Evolutionary conservation across 1,284 basidiomycete genomes (phyloP).

Genomic region (Malassezia dermatis): DNA sequence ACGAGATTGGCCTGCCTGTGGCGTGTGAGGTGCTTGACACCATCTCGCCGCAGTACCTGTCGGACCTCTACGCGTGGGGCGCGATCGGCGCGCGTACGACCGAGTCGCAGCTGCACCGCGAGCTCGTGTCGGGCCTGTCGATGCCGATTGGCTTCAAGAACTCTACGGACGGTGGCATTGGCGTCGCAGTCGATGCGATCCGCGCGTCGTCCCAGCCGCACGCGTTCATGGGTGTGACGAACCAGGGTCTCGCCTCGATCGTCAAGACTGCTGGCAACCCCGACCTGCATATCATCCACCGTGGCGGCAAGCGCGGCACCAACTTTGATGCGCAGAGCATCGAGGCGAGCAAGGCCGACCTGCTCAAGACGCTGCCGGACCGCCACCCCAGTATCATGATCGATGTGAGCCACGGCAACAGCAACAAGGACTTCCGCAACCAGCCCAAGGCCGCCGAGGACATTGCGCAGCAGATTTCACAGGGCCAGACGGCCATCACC

Average conservation of each 20-base stretch:
- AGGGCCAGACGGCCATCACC: slow-evolving; percentile 69
- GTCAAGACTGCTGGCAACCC: slow-evolving; percentile 84
- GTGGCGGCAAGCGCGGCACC: slow-evolving; percentile 44
- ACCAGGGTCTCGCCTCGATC: slow-evolving; percentile 66
- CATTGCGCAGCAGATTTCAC: slow-evolving; percentile 66
- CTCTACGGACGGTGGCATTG: slow-evolving; percentile 75
- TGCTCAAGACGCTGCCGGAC: slow-evolving; percentile 50
- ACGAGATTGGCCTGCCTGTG: slow-evolving; percentile 76
- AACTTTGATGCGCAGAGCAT: slow-evolving; percentile 62
- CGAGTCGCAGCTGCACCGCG: slow-evolving; percentile 51
- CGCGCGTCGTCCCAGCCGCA: slow-evolving; percentile 39
- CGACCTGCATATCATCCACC: slow-evolving; percentile 46
- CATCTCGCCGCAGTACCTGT: slow-evolving; percentile 53
- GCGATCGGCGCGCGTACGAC: slow-evolving; percentile 95
- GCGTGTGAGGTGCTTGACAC: slow-evolving; percentile 81
- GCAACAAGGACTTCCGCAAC: slow-evolving; percentile 47
- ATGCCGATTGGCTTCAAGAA: slow-evolving; percentile 80
- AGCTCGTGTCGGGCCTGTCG: slow-evolving; percentile 46
- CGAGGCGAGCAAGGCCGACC: slow-evolving; percentile 63
- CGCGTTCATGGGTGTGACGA: slow-evolving; percentile 47
- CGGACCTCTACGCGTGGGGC: slow-evolving; percentile 78
- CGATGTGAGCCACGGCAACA: slow-evolving; percentile 47
- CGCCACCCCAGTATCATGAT: slow-evolving; percentile 44
- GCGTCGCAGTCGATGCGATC: slow-evolving; percentile 47
- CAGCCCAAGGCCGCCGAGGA: slow-evolving; percentile 56